Percentiles rank a stretch among this genome's conserved stretches.
phyloP scores from a whole-genome alignment of 2,329 filamentous ascomycete genomes.

The Penicillium occitanis region DNA sequence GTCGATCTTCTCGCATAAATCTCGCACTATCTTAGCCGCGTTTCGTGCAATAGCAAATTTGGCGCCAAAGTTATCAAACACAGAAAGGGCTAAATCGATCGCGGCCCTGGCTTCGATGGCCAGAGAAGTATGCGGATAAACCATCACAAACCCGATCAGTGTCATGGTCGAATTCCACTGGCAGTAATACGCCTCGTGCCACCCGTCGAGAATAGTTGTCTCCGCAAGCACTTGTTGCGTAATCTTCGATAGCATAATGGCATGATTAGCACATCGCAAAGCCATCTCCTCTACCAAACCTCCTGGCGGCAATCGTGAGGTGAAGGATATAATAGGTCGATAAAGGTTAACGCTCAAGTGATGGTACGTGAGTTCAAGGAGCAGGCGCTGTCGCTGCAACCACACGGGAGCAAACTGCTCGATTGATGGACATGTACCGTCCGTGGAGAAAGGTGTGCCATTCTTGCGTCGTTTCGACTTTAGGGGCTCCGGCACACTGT shows the following conservation, averaged over 20 bases:
- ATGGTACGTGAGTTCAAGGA: constrained; percentile 18
- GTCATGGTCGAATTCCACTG: constrained; percentile 38
- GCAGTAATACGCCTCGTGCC: constrained; percentile 32
- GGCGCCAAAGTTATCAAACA: constrained; percentile 38
- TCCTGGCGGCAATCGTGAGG: neutral
- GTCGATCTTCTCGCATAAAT: constrained; percentile 23
- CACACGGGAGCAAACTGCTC: constrained; percentile 15
- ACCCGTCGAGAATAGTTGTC: constrained; percentile 26
- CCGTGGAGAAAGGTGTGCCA: constrained; percentile 1
- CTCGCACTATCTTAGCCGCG: constrained; percentile 28
- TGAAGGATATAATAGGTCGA: constrained; percentile 16
- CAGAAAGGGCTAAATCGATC: constrained; percentile 42
- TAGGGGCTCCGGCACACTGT: constrained; percentile 8
- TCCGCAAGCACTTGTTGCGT: constrained; percentile 1
- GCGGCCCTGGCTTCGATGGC: constrained; percentile 25
- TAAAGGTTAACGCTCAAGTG: constrained; percentile 12
- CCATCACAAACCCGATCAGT: constrained; percentile 36
- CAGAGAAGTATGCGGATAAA: constrained; percentile 27
- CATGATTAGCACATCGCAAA: constrained; percentile 6
- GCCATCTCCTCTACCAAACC: neutral
- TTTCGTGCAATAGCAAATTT: constrained; percentile 41
- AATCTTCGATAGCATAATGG: constrained; percentile 13
- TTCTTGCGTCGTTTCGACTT: constrained; percentile 10
- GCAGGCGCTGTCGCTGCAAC: constrained; percentile 16
- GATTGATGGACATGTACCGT: neutral